Conservation (phyloP, 768 basidiomycete species). For the Royoungia palumana region DNA sequence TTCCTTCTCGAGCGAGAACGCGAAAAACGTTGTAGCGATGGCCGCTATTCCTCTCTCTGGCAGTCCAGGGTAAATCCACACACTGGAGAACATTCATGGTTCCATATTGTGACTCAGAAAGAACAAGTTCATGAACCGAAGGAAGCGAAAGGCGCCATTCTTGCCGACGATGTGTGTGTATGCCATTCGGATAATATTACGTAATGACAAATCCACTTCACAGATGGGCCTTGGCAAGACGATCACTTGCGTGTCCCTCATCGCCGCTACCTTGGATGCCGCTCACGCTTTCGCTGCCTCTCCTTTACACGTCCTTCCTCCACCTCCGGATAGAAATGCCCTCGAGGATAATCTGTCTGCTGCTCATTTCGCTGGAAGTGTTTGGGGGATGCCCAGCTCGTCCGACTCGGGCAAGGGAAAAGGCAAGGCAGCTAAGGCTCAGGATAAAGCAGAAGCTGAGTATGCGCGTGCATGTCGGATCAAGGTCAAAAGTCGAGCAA, state of each 20-base stretch:
- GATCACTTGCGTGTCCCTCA: slow-evolving; percentile 89
- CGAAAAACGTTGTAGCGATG: slow-evolving; percentile 55
- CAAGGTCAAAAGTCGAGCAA: slow-evolving; percentile 82
- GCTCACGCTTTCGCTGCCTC: slow-evolving; percentile 63
- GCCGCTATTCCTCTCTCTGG: slow-evolving; percentile 71
- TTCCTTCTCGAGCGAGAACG: slow-evolving; percentile 89
- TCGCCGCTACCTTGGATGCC: slow-evolving; percentile 77
- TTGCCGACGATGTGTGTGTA: slow-evolving; percentile 90
- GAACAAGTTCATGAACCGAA: slow-evolving; percentile 64
- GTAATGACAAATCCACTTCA: slow-evolving; percentile 13
- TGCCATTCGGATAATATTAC: slow-evolving; percentile 9
- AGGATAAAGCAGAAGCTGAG: slow-evolving; percentile 70
- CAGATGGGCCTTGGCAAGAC: slow-evolving; percentile 99
- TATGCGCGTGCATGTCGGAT: slow-evolving; percentile 70
- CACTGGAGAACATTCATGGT: slow-evolving; percentile 56
- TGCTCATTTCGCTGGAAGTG: slow-evolving; percentile 69
- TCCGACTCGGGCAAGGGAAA: slow-evolving; percentile 50
- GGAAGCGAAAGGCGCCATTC: slow-evolving; percentile 82
- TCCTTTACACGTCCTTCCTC: slow-evolving; percentile 46
- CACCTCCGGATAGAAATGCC: slow-evolving; percentile 36
- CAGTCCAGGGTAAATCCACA: slow-evolving; percentile 51
- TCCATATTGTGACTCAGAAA: slow-evolving; percentile 80
- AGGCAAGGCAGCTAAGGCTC: slow-evolving; percentile 60
- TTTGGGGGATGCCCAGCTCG: slow-evolving; percentile 80
- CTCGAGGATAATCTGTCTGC: slow-evolving; percentile 37